phyloP scores from a whole-genome alignment of 73 alveolate genomes.

The Stentor roeselii region DNA sequence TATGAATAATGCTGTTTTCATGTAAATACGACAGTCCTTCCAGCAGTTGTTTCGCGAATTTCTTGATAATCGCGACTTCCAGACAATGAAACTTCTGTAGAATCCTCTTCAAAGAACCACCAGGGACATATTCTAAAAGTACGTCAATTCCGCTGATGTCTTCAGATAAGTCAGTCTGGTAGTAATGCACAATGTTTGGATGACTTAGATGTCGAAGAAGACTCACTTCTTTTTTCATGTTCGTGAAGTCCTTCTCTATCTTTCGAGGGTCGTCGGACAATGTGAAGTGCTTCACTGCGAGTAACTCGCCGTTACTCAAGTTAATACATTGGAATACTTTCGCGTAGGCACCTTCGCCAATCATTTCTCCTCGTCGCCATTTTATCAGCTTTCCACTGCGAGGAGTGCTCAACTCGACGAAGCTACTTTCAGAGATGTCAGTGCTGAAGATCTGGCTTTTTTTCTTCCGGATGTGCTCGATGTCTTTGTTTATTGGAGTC shows the following conservation, averaged over 20 bases:
- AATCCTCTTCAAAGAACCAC: background rate
- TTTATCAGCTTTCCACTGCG: too few species aligned
- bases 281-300: background rate
- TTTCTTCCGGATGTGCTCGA: too few species aligned
- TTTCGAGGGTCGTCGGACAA: background rate
- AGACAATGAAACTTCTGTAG: background rate
- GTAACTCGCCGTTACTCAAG: background rate
- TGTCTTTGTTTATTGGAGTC: too few species aligned
- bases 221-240: background rate
- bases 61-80: slow-evolving; percentile 17
- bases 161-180: background rate
- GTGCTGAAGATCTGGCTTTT: too few species aligned
- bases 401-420: too few species aligned
- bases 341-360: slow-evolving; percentile 2
- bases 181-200: slow-evolving; percentile 12
- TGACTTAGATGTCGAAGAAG: background rate
- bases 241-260: background rate
- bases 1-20: slow-evolving; percentile 74
- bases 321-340: background rate
- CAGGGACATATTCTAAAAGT: background rate
- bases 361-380: slow-evolving; percentile 15
- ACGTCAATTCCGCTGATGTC: background rate
- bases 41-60: background rate
- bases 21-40: too few species aligned
- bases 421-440: too few species aligned